These are phyloP conservation scores for Mycena crocata DNA, from an alignment of 768 basidiomycete species.

Conservation along the genomic window DNA sequence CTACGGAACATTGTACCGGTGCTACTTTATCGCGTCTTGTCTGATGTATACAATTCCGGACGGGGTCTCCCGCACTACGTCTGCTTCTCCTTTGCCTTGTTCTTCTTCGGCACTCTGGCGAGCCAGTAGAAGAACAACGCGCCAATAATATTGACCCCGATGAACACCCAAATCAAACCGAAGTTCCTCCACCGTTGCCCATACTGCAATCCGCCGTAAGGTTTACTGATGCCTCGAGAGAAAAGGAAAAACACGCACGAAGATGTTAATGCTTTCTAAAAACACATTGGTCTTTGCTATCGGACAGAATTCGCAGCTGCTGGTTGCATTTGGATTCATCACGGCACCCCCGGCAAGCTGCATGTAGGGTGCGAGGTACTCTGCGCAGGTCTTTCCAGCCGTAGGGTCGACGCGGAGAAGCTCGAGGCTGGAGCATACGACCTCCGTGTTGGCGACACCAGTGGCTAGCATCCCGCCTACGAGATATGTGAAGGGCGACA, in stretches of 20 bases:
- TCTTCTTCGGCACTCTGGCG: constrained; percentile 27
- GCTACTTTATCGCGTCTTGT: too few species aligned
- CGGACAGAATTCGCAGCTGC: constrained; percentile 70
- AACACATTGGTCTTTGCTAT: constrained; percentile 68
- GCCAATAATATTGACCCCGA: constrained; percentile 59
- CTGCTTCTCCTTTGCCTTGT: constrained; percentile 19
- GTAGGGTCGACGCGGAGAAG: constrained; percentile 65
- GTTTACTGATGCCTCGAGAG: constrained; percentile 57
- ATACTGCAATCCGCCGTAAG: constrained; percentile 58
- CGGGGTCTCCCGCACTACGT: too few species aligned
- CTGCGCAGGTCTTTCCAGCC: constrained; percentile 60
- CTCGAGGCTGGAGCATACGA: constrained; percentile 66
- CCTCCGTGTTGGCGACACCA: constrained; percentile 40
- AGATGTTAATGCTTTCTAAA: constrained; percentile 63
- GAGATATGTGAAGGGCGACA: constrained; percentile 51
- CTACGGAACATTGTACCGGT: too few species aligned
- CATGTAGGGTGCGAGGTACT: constrained; percentile 66
- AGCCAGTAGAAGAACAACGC: constrained; percentile 38
- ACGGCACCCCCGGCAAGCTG: constrained; percentile 65
- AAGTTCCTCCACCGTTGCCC: constrained; percentile 64
- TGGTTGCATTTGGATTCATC: constrained; percentile 62
- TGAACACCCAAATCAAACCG: constrained; percentile 62
- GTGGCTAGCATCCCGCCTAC: constrained; percentile 45
- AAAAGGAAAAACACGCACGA: constrained; percentile 64
- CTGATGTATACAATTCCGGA: too few species aligned